phyloP scores from a whole-genome alignment of 2,329 filamentous ascomycete genomes.

The Aureobasidium sp. region DNA sequence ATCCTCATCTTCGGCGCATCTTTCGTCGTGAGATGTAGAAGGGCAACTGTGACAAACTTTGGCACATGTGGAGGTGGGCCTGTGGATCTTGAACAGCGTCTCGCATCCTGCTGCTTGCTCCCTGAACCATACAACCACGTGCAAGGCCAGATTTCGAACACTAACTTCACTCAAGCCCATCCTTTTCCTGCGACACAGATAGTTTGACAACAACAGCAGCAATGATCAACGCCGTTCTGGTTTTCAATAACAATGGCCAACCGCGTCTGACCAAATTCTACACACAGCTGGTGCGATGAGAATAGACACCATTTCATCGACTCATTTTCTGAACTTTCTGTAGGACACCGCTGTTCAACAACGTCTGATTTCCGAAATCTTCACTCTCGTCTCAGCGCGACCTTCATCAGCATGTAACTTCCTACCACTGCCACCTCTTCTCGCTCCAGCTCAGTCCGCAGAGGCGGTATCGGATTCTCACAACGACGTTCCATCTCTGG shows the following conservation, averaged over 20 bases:
- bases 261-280: constrained; percentile 95
- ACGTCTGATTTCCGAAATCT: constrained; percentile 93
- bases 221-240: constrained; percentile 98
- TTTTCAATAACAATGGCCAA: constrained; percentile 98
- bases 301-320: neutral
- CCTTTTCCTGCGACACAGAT: no score
- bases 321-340: neutral
- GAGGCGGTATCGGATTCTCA: constrained; percentile 52
- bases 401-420: constrained; percentile 95
- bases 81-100: neutral
- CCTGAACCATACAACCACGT: constrained; percentile 3
- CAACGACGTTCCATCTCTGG: constrained; percentile 86
- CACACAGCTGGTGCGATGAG: constrained; percentile 65
- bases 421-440: constrained; percentile 51
- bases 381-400: constrained; percentile 86
- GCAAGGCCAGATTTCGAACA: neutral
- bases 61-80: neutral
- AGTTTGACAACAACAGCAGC: neutral
- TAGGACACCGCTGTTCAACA: constrained; percentile 97
- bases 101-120: neutral
- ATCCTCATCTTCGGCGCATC: no score
- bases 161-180: neutral
- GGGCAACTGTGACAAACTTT: neutral
- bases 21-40: no score
- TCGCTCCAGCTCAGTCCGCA: constrained; percentile 16